Evolutionary conservation across 1,284 basidiomycete species (phyloP), one percentile per base, ranked within the genome.

Genomic region (Schizopora paradoxa): DNA sequence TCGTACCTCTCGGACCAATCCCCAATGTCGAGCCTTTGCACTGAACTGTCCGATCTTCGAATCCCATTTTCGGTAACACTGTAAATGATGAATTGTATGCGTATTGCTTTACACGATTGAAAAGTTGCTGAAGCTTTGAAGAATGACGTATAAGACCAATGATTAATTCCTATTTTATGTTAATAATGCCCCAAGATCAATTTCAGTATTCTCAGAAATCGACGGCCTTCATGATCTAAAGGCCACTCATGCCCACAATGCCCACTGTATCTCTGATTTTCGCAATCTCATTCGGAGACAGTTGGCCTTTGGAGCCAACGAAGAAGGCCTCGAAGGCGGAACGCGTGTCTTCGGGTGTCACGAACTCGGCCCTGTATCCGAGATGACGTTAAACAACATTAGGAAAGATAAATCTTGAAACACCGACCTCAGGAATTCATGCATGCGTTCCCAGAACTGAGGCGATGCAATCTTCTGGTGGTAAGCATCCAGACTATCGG

Each of bases 161-260:
- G n/a, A n/a, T n/a, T n/a, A n/a, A n/a, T n/a, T n/a, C n/a, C n/a
- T n/a, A n/a, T n/a, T n/a, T n/a, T n/a, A n/a, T n/a, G n/a, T n/a
- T n/a, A n/a, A n/a, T n/a, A n/a, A n/a, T n/a, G n/a, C n/a, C n/a
- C n/a, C n/a, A n/a, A n/a, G n/a, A n/a, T n/a, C n/a, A n/a, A n/a
- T n/a, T n/a, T n/a, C n/a, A n/a, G n/a, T n/a, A n/a, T n/a, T n/a
- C n/a, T n/a, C n/a, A n/a, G n/a, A n/a, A n/a, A n/a, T n/a, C n/a
- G n/a, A n/a, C n/a, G n/a, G n/a, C n/a, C n/a, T n/a, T n/a, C n/a
- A 29, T 23, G 39, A 7, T 16, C 63, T 62, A 88, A 46, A 76
- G 83, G 25, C 86, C 86, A 26, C 78, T 80, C 86, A 90, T 90
- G 7, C 87, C 86, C 40, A 79, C 68, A 28, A 88, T 72, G 14